Evolutionary conservation across 148 eudicot species (phyloP), one percentile per base, ranked within the genome.

Genomic region (Cornus kousa): DNA sequence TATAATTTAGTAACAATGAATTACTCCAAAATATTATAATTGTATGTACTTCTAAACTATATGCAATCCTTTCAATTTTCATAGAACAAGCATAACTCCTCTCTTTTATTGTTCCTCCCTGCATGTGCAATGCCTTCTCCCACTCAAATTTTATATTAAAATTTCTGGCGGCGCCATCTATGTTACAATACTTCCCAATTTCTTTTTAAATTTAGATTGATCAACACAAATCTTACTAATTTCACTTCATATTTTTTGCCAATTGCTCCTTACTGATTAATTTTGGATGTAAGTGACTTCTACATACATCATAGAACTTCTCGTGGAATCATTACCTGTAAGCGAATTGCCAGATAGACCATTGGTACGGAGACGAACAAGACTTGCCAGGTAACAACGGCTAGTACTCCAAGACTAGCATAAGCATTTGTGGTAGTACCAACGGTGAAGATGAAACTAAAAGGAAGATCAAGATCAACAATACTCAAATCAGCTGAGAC

Each of bases 321-420:
- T 16, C 22, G 50, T 12, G 19, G 14, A 20, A 37, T 46, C 28
- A 73, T 80, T 87, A 95, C 99, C 97, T 95, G 97, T 73, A 93
- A 81, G 50, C 83, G 88, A 59, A 95, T 78, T 24, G 97, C 91
- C 79, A 90, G 57, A 71, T 74, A 86, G 46, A 95, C 77, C 78
- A 95, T 89, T 9, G 99, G 97, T 79, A 95, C 62, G 43, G 95
- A 85, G 83, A 92, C 87, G 76, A 96, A 90, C 82, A 96, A 85
- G 77, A 96, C 95, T 87, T 88, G 97, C 99, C 99, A 96, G 70
- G 97, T 92, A 65, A 93, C 87, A 74, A 87, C 89, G 53, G 89
- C 91, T 75, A 96, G 66, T 53, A 96, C 98, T 50, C 81, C 87
- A 53, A 91, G 90, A 82, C 87, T 96, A 65, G 90, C 37, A 72